phyloP scores from a whole-genome alignment of 768 basidiomycete genomes.

The Mycena filopes region DNA sequence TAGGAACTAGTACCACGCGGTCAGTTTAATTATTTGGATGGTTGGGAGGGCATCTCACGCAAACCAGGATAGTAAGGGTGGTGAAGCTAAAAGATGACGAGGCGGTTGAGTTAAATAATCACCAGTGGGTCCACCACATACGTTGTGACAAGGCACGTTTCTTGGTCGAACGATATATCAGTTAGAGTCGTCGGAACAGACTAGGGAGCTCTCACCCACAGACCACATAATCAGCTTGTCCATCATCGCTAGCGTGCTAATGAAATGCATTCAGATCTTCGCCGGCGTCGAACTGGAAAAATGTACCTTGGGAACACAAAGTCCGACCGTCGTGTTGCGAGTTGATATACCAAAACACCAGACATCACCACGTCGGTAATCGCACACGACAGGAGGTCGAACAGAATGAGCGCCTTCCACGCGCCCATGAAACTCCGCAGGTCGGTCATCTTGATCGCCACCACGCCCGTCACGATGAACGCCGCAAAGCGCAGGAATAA shows the following conservation, averaged over 20 bases:
- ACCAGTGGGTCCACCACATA: neutral
- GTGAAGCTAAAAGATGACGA: slow-evolving; percentile 1
- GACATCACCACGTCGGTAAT: slow-evolving; percentile 15
- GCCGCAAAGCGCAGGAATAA: neutral
- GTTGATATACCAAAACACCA: slow-evolving; percentile 9
- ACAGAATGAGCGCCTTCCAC: slow-evolving; percentile 15
- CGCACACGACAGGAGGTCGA: slow-evolving; percentile 9
- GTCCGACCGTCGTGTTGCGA: neutral
- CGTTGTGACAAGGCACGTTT: slow-evolving; percentile 22
- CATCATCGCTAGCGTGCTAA: slow-evolving; percentile 11
- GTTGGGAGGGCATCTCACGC: neutral
- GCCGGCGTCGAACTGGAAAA: too few species aligned
- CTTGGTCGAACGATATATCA: neutral
- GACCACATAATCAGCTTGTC: slow-evolving; percentile 22
- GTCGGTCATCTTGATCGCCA: neutral
- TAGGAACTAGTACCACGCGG: neutral
- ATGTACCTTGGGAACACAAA: slow-evolving; percentile 2
- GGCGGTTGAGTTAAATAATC: neutral
- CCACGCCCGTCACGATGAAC: slow-evolving; percentile 11
- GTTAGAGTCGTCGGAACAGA: neutral
- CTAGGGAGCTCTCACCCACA: neutral
- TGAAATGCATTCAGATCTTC: neutral
- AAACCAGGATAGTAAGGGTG: slow-evolving; percentile 9
- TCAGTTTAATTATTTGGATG: neutral
- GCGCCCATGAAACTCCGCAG: neutral